These are phyloP conservation scores for Phytophthora crassamura DNA, from an alignment of 352 stramenopile genomes.

Conservation along the genomic window DNA sequence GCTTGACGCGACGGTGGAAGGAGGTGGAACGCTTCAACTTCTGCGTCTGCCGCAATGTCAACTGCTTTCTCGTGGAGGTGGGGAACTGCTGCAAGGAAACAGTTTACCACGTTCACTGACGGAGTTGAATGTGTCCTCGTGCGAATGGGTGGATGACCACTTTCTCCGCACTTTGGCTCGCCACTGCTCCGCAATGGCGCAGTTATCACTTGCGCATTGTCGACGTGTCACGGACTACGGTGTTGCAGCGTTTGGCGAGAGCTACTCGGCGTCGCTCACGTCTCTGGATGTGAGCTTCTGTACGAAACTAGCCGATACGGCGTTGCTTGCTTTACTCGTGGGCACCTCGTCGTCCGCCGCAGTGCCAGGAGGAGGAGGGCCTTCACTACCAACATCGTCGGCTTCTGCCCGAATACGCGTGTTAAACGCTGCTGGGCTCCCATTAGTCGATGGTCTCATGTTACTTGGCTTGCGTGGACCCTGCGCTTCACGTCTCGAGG, in stretches of 20 bases:
- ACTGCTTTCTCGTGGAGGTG: conserved; percentile 33
- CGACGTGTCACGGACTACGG: conserved; percentile 74
- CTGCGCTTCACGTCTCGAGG: conserved; percentile 30
- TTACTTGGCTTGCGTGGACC: conserved; percentile 53
- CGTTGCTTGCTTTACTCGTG: conserved; percentile 61
- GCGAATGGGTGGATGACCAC: conserved; percentile 72
- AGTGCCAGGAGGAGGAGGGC: conserved; percentile 8
- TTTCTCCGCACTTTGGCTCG: conserved; percentile 49
- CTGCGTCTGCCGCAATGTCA: conserved; percentile 37
- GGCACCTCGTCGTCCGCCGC: conserved; percentile 21
- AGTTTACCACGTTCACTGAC: conserved; percentile 38
- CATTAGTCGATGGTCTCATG: conserved; percentile 63
- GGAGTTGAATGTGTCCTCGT: conserved; percentile 65
- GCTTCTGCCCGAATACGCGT: conserved; percentile 40
- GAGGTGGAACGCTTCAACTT: conserved; percentile 20
- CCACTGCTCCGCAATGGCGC: conserved; percentile 44
- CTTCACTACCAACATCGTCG: conserved; percentile 3
- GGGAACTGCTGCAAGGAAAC: conserved; percentile 19
- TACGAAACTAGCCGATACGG: conserved; percentile 63
- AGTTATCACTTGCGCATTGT: conserved; percentile 55
- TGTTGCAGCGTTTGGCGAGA: conserved; percentile 63
- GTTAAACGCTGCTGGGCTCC: conserved; percentile 49
- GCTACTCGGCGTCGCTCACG: conserved; percentile 38
- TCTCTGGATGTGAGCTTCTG: conserved; percentile 66
- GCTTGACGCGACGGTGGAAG: conserved; percentile 15